Evolutionary conservation across 257 asterid genomes (phyloP).

Genomic region (Gentiana macrophylla): DNA sequence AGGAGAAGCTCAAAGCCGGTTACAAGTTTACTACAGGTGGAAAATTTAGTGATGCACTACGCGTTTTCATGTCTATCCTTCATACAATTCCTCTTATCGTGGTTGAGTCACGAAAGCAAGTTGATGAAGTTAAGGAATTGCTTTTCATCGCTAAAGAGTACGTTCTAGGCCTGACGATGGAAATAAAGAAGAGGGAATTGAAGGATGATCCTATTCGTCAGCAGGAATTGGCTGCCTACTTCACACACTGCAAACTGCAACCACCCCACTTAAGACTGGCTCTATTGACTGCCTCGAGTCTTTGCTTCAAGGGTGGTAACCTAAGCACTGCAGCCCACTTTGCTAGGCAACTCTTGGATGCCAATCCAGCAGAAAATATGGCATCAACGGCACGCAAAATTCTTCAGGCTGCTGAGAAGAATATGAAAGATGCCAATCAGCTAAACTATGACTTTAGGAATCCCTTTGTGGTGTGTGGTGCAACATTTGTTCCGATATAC

Average conservation of each 20-base stretch:
- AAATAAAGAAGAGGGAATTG: slow-evolving; percentile 67
- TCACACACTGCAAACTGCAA: slow-evolving; percentile 78
- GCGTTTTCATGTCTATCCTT: slow-evolving; percentile 45
- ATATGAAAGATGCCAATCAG: slow-evolving; percentile 53
- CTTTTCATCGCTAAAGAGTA: slow-evolving; percentile 58
- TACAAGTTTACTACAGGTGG: slow-evolving; percentile 72
- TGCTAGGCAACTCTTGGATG: slow-evolving; percentile 69
- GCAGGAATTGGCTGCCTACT: slow-evolving; percentile 90
- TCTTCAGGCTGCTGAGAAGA: slow-evolving; percentile 65
- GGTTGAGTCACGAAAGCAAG: slow-evolving; percentile 73
- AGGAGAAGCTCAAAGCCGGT: slow-evolving; percentile 68
- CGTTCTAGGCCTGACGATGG: slow-evolving; percentile 67
- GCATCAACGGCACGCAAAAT: slow-evolving; percentile 56
- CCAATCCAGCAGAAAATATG: slow-evolving; percentile 63
- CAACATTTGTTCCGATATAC: slow-evolving; percentile 72
- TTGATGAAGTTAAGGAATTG: slow-evolving; percentile 78
- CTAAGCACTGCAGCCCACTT: slow-evolving; percentile 66
- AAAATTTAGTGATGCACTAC: slow-evolving; percentile 65
- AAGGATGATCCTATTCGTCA: slow-evolving; percentile 62
- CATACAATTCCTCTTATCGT: slow-evolving; percentile 68
- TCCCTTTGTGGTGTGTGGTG: slow-evolving; percentile 83
- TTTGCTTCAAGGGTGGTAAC: slow-evolving; percentile 51
- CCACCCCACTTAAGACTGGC: slow-evolving; percentile 72
- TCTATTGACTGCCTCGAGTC: slow-evolving; percentile 48
- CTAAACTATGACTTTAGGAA: slow-evolving; percentile 80